These are phyloP conservation scores for Stropharia rugosoannulata DNA, from an alignment of 768 basidiomycete species.

Conservation along the genomic window DNA sequence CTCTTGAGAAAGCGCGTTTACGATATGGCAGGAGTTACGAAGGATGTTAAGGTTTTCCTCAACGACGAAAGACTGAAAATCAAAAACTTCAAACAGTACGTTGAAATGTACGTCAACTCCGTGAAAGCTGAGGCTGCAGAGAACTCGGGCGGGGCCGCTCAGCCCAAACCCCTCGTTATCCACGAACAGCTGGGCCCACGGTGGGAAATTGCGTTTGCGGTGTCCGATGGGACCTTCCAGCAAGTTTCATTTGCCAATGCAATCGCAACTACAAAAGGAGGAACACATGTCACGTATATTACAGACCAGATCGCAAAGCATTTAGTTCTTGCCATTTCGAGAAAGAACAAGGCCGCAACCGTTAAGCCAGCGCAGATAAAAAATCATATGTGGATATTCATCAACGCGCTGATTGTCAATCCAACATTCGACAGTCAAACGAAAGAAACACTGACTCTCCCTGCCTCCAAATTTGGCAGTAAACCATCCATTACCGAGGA, in stretches of 20 bases:
- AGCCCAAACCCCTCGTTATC: slow-evolving; percentile 73
- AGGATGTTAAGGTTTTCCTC: slow-evolving; percentile 89
- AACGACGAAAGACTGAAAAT: slow-evolving; percentile 91
- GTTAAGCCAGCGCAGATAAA: slow-evolving; percentile 94
- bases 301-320: slow-evolving; percentile 89
- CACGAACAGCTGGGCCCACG: slow-evolving; percentile 79
- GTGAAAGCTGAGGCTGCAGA: slow-evolving; percentile 69
- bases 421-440: slow-evolving; percentile 99
- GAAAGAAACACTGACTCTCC: slow-evolving; percentile 91
- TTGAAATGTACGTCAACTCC: slow-evolving; percentile 88
- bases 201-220: slow-evolving; percentile 95
- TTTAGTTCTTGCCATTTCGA: slow-evolving; percentile 77
- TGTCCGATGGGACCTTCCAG: slow-evolving; percentile 90
- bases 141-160: slow-evolving; percentile 75
- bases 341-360: slow-evolving; percentile 97
- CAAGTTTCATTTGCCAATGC: slow-evolving; percentile 98
- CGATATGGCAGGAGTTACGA: slow-evolving; percentile 95
- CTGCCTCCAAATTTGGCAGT: slow-evolving; percentile 85
- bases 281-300: slow-evolving; percentile 85
- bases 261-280: slow-evolving; percentile 95
- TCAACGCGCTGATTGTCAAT: slow-evolving; percentile 95
- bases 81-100: slow-evolving; percentile 96
- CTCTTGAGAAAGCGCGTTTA: slow-evolving; percentile 93
- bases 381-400: slow-evolving; percentile 98
- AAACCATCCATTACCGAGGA: slow-evolving; percentile 86